These are phyloP conservation scores for Lentinus brumalis DNA, from an alignment of 768 basidiomycete genomes.

Conservation along the genomic window DNA sequence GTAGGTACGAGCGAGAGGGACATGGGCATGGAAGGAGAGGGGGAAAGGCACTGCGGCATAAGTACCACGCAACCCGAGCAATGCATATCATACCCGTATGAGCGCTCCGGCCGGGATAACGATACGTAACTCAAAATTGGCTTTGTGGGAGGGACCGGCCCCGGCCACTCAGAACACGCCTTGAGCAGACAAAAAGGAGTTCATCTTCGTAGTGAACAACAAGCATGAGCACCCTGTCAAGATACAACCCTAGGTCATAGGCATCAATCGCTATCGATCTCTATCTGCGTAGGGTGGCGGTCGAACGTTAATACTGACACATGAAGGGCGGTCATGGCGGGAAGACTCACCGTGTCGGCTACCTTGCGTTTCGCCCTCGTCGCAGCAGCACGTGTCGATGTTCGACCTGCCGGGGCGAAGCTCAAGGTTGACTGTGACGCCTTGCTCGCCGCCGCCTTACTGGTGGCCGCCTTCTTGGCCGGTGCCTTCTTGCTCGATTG, in stretches of 20 bases:
- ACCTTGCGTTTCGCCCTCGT: constrained; percentile 66
- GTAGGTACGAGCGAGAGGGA: constrained; percentile 22
- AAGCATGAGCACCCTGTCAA: not conserved
- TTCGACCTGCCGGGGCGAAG: constrained; percentile 60
- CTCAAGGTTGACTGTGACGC: constrained; percentile 58
- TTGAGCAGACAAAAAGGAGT: too few species aligned
- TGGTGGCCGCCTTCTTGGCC: constrained; percentile 49
- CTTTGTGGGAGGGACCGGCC: not conserved
- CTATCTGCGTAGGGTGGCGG: constrained; percentile 10
- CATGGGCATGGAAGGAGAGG: constrained; percentile 9
- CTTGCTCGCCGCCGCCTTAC: constrained; percentile 39
- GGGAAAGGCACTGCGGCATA: not conserved
- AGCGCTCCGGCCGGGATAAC: not conserved
- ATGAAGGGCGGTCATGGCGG: not conserved
- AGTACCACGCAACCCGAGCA: too few species aligned
- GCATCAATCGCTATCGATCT: constrained; percentile 25
- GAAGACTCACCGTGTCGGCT: constrained; percentile 42
- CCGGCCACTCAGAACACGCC: too few species aligned
- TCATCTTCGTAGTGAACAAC: not conserved
- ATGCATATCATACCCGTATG: not conserved
- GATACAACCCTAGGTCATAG: not conserved
- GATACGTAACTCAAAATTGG: too few species aligned
- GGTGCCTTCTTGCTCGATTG: constrained; percentile 41
- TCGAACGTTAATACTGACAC: not conserved
- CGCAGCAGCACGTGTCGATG: constrained; percentile 67